phyloP scores from a whole-genome alignment of 2,329 filamentous ascomycete species.

The Metarhizium brunneum region DNA sequence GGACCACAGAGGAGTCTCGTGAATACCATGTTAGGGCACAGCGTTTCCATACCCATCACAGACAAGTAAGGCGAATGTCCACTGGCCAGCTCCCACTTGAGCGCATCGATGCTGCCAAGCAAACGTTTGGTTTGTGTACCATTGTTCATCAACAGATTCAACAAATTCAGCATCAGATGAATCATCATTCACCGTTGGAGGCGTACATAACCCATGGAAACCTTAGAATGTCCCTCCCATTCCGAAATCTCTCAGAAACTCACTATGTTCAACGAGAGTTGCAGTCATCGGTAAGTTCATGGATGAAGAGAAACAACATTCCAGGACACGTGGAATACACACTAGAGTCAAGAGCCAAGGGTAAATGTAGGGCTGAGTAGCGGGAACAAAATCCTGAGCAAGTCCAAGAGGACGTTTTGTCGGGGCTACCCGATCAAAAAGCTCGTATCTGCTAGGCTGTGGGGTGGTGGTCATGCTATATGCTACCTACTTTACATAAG shows the following conservation, averaged over 20 bases:
- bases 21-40: conserved; percentile 12
- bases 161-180: conserved; percentile 6
- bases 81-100: conserved; percentile 18
- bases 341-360: conserved; percentile 16
- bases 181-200: conserved; percentile 7
- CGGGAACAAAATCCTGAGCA: background rate
- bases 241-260: conserved; percentile 16
- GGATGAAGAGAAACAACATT: conserved; percentile 9
- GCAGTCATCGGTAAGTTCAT: conserved; percentile 11
- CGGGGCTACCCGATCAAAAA: background rate
- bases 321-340: conserved; percentile 13
- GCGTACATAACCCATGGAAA: conserved; percentile 2
- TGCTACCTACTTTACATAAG: too few species aligned
- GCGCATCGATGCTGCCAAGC: conserved; percentile 11
- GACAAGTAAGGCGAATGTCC: conserved; percentile 12
- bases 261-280: conserved; percentile 13
- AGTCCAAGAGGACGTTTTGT: too few species aligned
- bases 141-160: background rate
- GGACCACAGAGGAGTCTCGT: conserved; percentile 9
- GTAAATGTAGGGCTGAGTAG: conserved; percentile 13
- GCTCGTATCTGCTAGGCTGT: background rate
- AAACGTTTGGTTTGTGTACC: background rate
- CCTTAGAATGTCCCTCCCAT: conserved; percentile 9
- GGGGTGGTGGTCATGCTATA: background rate
- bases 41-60: conserved; percentile 9